Evolutionary conservation across 2,329 filamentous ascomycete genomes (phyloP).

Genomic region (Exophiala dermatitidis): DNA sequence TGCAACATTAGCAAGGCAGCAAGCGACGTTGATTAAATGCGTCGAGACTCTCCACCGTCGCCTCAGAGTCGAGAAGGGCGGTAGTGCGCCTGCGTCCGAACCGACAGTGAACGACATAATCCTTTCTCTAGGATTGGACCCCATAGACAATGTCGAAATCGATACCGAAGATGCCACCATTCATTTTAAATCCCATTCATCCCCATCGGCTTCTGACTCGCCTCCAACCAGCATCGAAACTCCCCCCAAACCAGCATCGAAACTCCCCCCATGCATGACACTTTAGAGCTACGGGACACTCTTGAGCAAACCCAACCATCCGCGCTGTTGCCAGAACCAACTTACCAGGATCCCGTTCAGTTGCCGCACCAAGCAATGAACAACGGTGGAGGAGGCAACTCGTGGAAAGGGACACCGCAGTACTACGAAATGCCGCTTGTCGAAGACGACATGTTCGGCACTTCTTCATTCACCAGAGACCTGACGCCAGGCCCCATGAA

Average conservation of each 20-base stretch:
- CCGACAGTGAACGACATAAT: neutral
- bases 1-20: conserved; percentile 1
- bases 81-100: neutral
- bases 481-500: neutral
- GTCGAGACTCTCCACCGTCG: neutral
- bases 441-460: neutral
- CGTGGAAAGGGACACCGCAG: neutral
- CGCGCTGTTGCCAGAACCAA: neutral
- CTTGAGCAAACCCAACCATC: neutral
- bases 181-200: neutral
- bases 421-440: neutral
- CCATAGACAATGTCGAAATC: neutral
- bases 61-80: neutral
- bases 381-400: neutral
- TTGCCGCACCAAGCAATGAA: neutral
- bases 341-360: neutral
- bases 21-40: neutral
- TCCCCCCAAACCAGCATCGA: neutral
- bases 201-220: neutral
- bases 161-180: neutral
- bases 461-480: neutral
- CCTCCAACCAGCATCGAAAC: neutral
- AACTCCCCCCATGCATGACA: neutral
- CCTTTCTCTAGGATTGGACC: neutral
- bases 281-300: neutral